Conservation (phyloP, 352 stramenopile species). For the Phytophthora sansomeana region DNA sequence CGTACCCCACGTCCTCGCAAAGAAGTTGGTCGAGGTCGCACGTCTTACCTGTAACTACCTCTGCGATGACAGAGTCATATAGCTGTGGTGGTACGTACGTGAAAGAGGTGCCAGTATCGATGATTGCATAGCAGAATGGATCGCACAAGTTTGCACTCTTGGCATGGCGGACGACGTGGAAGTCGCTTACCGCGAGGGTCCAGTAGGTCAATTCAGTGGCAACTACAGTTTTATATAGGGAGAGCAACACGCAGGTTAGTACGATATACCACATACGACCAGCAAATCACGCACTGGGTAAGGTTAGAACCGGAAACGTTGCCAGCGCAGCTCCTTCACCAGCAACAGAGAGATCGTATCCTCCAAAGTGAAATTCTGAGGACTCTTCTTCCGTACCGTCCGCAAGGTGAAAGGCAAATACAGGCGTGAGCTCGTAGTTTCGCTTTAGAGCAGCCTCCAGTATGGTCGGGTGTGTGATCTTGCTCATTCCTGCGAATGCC, state of each 20-base stretch:
- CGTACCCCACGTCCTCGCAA: slow-evolving; percentile 38
- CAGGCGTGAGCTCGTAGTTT: slow-evolving; percentile 34
- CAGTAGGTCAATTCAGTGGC: slow-evolving; percentile 55
- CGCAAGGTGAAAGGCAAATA: slow-evolving; percentile 63
- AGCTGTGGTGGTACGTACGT: slow-evolving; percentile 51
- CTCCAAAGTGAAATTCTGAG: slow-evolving; percentile 60
- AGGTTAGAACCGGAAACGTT: slow-evolving; percentile 52
- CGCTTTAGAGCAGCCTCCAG: slow-evolving; percentile 44
- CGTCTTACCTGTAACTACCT: slow-evolving; percentile 37
- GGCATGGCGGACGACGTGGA: slow-evolving; percentile 32
- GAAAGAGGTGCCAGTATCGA: slow-evolving; percentile 64
- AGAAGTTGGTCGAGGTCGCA: slow-evolving; percentile 41
- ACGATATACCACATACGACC: background rate
- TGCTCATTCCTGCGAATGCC: slow-evolving; percentile 61
- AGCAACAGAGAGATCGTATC: slow-evolving; percentile 51
- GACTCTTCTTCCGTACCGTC: slow-evolving; percentile 19
- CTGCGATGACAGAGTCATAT: slow-evolving; percentile 49
- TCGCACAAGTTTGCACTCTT: slow-evolving; percentile 39
- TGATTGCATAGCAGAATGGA: slow-evolving; percentile 59
- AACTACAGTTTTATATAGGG: slow-evolving; percentile 20
- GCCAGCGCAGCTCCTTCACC: slow-evolving; percentile 37
- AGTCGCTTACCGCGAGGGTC: slow-evolving; percentile 54
- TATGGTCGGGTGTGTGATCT: slow-evolving; percentile 52
- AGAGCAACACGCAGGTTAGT: background rate
- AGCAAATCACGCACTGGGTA: slow-evolving; percentile 30